Evolutionary conservation across 2,329 filamentous ascomycete species (phyloP), one percentile per base, ranked within the genome.

Genomic region (Mycocentrospora acerina): DNA sequence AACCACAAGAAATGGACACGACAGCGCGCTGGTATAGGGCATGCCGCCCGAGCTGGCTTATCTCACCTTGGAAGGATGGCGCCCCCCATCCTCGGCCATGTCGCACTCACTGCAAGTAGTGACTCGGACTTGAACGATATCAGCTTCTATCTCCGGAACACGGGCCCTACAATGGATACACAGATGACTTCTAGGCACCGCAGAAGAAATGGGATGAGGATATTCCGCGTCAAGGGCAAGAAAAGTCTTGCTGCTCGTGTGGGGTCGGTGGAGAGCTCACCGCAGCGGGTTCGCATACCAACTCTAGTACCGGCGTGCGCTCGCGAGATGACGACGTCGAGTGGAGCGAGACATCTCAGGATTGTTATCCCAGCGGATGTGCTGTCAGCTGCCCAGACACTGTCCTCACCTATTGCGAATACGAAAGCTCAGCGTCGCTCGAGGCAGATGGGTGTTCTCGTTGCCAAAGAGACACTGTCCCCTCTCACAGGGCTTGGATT

Each of bases 51-150:
- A 35, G 44, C 44, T 16, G 57, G 47, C 8, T 54, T 51, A n/a
- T 38, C 54, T 3, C 45, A 43, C 13, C 28, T 54, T 14, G 56
- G 57, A 30, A 44, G 53, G 25, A 48, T 62, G 42, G 62, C 62
- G 17, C 62, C 62, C 32, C 59, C 56, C 7, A 64, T 66, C n/a
- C 54, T 60, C 15, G 50, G 55, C 18, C 60, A 66, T 18, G 53
- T 53, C 18, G 54, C 60, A n/a, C 48, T 64, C 22, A 59, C 57
- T 2, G 53, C 57, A 3, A 56, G 48, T 26, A 50, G 53, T 19
- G 39, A 57, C 6, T 35, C 62, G 18, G 42, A 53, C 1, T 30
- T 65, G 25, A 64, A 62, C 30, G 60, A 63, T 22, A 48, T 66
- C 22, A 55, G 49, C 26, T 60, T 40, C 34, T 64, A 55, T 22